These are phyloP conservation scores for Ophryocystis elektroscirrha DNA, from an alignment of 169 alveolate species.

Conservation along the genomic window DNA sequence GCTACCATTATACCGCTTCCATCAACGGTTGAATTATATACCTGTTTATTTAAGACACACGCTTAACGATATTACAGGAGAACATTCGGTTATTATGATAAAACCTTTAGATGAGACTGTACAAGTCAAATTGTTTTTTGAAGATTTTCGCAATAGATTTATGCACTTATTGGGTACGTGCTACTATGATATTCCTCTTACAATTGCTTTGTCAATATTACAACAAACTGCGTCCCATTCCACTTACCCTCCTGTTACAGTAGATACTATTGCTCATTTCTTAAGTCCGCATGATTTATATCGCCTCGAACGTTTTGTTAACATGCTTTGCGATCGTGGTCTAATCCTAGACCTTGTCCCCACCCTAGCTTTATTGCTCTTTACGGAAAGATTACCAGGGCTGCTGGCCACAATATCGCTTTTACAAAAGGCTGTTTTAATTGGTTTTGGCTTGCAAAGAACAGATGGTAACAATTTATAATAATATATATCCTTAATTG, in stretches of 20 bases:
- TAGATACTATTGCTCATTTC: conserved; percentile 1
- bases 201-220: conserved; percentile 15
- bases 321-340: conserved; percentile 16
- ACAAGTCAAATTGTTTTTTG: conserved; percentile 10
- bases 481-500: too few relatives aligned
- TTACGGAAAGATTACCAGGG: conserved; percentile 1
- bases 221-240: not conserved
- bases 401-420: too few relatives aligned
- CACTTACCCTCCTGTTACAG: too few relatives aligned
- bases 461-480: too few relatives aligned
- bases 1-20: conserved; percentile 62
- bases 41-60: conserved; percentile 77
- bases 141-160: conserved; percentile 18
- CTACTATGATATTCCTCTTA: conserved; percentile 1
- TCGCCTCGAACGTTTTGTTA: conserved; percentile 14
- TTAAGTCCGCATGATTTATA: conserved; percentile 13
- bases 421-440: too few relatives aligned
- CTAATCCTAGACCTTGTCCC: conserved; percentile 18
- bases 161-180: conserved; percentile 9
- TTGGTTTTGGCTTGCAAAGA: too few relatives aligned
- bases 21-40: conserved; percentile 66
- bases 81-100: conserved; percentile 71
- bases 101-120: conserved; percentile 15
- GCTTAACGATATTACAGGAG: conserved; percentile 89
- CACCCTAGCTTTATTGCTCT: conserved; percentile 1